Conservation (phyloP, 106 monocot genomes). For the Dendrobium chrysotoxum region DNA sequence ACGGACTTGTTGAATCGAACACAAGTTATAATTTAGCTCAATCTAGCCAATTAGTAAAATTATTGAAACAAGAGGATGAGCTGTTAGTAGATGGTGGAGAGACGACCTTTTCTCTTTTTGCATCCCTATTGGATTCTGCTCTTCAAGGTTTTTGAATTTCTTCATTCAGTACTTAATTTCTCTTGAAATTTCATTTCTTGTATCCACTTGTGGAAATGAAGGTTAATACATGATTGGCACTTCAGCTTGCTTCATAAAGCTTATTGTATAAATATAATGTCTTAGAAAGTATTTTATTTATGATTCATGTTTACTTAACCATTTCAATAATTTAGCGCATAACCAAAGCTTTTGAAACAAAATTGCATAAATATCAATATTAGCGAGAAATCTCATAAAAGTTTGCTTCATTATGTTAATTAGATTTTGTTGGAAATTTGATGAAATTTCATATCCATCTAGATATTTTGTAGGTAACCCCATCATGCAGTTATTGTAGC, state of each 20-base stretch:
- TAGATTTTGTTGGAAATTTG: background rate
- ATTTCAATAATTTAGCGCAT: background rate
- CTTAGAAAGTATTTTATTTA: background rate
- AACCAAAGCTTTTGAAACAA: background rate
- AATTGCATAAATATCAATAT: background rate
- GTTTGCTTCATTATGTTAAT: background rate
- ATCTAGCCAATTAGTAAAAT: slow-evolving; percentile 24
- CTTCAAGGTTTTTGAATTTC: slow-evolving; percentile 60
- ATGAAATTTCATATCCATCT: background rate
- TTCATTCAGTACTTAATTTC: background rate
- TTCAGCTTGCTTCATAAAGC: background rate
- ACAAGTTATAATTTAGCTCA: slow-evolving; percentile 23
- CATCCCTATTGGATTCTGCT: slow-evolving; percentile 91
- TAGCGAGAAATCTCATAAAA: background rate
- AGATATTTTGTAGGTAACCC: background rate
- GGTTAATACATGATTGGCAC: background rate
- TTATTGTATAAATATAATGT: background rate
- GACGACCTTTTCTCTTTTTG: slow-evolving; percentile 65
- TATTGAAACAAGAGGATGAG: slow-evolving; percentile 68
- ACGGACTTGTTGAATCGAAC: slow-evolving; percentile 24
- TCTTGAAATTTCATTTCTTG: background rate
- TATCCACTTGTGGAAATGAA: background rate
- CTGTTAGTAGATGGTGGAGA: slow-evolving; percentile 44
- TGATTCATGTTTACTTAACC: background rate
- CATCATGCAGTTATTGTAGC: background rate